These are phyloP conservation scores for Picea abies DNA, from an alignment of 83 land plant genomes.

Conservation along the genomic window DNA sequence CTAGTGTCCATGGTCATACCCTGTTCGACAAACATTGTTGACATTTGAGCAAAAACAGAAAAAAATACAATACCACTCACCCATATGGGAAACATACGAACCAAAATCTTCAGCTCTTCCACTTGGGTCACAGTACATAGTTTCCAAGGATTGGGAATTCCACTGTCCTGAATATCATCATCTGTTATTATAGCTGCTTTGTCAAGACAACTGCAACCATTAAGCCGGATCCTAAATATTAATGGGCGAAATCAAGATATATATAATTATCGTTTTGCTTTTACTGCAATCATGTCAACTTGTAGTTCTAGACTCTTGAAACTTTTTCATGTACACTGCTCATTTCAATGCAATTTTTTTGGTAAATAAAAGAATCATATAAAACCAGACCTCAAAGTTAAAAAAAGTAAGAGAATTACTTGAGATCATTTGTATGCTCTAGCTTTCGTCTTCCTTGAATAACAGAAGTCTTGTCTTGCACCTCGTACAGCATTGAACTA, in stretches of 20 bases:
- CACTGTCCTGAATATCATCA: constrained; percentile 13
- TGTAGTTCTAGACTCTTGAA: too few species aligned
- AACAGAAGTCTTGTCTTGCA: not conserved
- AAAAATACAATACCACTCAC: constrained; percentile 32
- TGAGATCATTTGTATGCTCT: not conserved
- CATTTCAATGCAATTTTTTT: too few species aligned
- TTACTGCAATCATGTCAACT: too few species aligned
- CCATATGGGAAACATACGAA: constrained; percentile 49
- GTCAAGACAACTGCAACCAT: constrained; percentile 44
- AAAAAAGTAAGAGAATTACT: not conserved
- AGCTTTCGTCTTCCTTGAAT: not conserved
- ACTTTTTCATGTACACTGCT: too few species aligned
- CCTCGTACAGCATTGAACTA: not conserved
- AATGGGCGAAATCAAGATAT: too few species aligned
- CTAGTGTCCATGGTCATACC: too few species aligned
- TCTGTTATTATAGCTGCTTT: not conserved
- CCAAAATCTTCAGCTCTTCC: constrained; percentile 44
- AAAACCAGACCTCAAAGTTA: not conserved
- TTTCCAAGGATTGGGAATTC: constrained; percentile 32
- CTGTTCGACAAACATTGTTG: too few species aligned
- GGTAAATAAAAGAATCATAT: too few species aligned
- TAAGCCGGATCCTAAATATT: not conserved
- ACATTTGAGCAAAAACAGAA: constrained; percentile 17
- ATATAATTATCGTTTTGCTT: too few species aligned
- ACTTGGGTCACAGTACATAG: constrained; percentile 50